phyloP scores from a whole-genome alignment of 805 yeast genomes.

The Candida hispaniensis region DNA sequence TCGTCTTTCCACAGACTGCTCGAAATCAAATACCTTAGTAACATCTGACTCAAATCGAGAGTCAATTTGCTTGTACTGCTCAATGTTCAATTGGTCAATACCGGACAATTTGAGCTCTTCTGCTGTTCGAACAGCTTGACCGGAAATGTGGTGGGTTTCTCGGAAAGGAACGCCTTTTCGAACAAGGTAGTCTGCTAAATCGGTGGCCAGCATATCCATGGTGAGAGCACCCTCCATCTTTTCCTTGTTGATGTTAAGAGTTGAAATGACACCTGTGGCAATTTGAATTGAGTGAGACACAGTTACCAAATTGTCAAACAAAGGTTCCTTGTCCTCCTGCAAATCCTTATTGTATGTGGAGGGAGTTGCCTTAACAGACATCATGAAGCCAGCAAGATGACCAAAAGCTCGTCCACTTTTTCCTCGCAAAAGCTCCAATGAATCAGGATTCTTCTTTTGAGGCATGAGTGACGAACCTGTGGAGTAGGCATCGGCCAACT shows the following conservation, averaged over 20 bases:
- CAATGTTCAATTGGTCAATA: conserved; percentile 70
- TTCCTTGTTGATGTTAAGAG: conserved; percentile 59
- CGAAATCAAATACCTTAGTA: conserved; percentile 77
- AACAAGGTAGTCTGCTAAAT: conserved; percentile 92
- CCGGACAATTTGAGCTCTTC: conserved; percentile 71
- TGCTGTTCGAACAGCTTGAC: conserved; percentile 89
- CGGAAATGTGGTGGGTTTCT: conserved; percentile 97
- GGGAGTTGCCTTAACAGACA: conserved; percentile 95
- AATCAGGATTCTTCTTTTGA: conserved; percentile 97
- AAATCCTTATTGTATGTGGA: conserved; percentile 96
- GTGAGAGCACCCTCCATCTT: conserved; percentile 83
- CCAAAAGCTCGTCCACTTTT: conserved; percentile 97
- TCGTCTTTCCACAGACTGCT: conserved; percentile 91
- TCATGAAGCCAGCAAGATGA: conserved; percentile 85
- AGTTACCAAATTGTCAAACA: conserved; percentile 80
- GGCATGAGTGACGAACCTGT: conserved; percentile 99
- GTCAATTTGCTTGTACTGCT: conserved; percentile 73
- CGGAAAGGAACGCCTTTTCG: conserved; percentile 98
- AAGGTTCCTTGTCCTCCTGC: conserved; percentile 99
- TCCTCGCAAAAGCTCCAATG: conserved; percentile 89
- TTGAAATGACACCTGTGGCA: conserved; percentile 93
- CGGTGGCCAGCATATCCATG: conserved; percentile 99
- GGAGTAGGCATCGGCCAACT: conserved; percentile 93
- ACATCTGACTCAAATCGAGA: conserved; percentile 73
- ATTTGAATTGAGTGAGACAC: conserved; percentile 89